Conservation (phyloP, 768 basidiomycete genomes). For the Podaxis pistillaris region DNA sequence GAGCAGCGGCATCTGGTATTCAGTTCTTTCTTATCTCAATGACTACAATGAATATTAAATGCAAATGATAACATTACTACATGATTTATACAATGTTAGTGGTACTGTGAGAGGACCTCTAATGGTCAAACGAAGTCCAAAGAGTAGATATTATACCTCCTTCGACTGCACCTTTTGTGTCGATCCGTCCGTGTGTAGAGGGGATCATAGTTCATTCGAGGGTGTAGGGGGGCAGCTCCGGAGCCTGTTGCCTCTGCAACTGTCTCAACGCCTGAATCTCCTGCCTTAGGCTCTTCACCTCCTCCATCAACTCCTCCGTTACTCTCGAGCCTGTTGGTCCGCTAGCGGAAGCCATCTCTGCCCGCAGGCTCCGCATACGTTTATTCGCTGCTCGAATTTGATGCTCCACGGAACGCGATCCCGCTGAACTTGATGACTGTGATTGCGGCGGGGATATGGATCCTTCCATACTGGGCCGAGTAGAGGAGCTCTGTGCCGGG, state of each 20-base stretch:
- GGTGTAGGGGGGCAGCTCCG: not conserved
- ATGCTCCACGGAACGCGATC: conserved; percentile 16
- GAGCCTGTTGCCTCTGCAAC: conserved; percentile 18
- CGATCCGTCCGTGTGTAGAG: not conserved
- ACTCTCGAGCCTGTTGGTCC: conserved; percentile 16
- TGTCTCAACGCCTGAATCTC: conserved; percentile 26
- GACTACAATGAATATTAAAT: not conserved
- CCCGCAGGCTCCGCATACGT: conserved; percentile 22
- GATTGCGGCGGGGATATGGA: not conserved
- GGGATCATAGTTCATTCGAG: not conserved
- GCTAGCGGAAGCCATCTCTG: conserved; percentile 21
- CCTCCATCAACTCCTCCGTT: conserved; percentile 26
- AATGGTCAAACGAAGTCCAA: not conserved
- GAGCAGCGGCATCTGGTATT: too few relatives aligned
- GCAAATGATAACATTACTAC: not conserved
- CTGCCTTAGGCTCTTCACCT: conserved; percentile 24
- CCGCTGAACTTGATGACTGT: not conserved
- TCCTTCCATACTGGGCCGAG: not conserved
- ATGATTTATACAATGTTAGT: not conserved
- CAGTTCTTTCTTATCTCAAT: not conserved
- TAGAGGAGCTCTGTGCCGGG: not conserved
- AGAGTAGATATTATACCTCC: not conserved
- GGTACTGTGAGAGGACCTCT: not conserved
- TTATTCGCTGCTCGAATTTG: conserved; percentile 25
- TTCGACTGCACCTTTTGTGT: not conserved